Percentiles rank a stretch among this genome's conserved stretches.
phyloP scores from a whole-genome alignment of 176 grass and related monocot genomes.

The Oryza longistaminata region DNA sequence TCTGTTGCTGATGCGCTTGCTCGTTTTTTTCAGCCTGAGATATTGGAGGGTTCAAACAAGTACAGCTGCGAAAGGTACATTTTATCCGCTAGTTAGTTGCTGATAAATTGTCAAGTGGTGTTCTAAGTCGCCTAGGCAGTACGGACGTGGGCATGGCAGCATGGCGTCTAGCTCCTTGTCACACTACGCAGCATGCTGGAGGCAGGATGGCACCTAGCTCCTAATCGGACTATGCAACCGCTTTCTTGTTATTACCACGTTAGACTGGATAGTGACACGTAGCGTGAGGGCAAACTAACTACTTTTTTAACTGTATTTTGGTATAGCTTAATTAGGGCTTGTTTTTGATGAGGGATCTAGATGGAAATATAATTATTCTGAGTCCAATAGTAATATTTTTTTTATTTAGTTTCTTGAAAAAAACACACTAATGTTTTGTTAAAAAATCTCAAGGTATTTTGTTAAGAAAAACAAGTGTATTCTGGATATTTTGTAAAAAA shows the following conservation, averaged over 20 bases:
- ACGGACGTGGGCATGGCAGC: neutral
- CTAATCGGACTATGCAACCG: neutral
- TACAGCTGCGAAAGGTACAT: constrained; percentile 82
- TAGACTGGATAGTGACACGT: neutral
- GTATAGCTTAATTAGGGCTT: constrained; percentile 1
- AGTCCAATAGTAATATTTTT: neutral
- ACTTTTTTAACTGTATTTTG: neutral
- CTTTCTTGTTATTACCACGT: neutral
- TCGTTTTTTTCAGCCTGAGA: constrained; percentile 82
- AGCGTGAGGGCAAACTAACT: neutral
- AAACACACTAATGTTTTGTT: neutral
- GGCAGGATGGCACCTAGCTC: neutral
- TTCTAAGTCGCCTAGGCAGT: neutral
- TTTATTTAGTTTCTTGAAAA: neutral
- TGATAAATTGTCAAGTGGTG: neutral
- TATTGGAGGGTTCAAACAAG: constrained; percentile 92
- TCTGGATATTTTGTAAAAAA: constrained; percentile 6
- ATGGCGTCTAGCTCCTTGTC: neutral
- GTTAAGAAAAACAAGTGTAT: constrained; percentile 3
- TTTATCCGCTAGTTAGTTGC: neutral
- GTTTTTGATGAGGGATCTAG: neutral
- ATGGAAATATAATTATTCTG: neutral
- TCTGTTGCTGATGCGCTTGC: constrained; percentile 79
- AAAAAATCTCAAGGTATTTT: neutral
- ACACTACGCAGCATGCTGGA: neutral